Conservation (phyloP, 2,329 filamentous ascomycete species). For the Botrytis sinoallii region DNA sequence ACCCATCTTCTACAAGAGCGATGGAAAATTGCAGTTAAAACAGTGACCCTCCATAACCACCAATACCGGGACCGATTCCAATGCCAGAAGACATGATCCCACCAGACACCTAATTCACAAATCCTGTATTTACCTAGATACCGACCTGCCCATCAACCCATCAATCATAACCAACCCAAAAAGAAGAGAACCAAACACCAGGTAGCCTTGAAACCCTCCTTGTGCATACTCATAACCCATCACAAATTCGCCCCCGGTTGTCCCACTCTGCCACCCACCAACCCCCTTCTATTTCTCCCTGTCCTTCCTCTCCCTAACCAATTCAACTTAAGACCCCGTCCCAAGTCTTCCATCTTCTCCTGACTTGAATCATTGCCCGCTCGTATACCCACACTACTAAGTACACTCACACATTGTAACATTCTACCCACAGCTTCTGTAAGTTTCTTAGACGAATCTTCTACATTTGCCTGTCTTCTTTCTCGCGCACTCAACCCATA, state of each 20-base stretch:
- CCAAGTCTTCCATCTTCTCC: conserved; percentile 76
- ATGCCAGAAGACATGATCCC: conserved; percentile 13
- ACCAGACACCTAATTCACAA: conserved; percentile 5
- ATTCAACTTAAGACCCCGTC: conserved; percentile 88
- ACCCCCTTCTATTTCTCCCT: conserved; percentile 82
- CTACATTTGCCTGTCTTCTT: conserved; percentile 46
- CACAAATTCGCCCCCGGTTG: neutral
- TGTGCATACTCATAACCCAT: neutral
- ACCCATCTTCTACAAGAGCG: neutral
- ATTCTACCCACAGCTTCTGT: conserved; percentile 94
- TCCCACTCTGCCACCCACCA: conserved; percentile 53
- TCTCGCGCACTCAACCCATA: conserved; percentile 14
- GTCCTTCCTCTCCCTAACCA: conserved; percentile 91
- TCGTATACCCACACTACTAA: conserved; percentile 64
- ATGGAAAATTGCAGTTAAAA: neutral
- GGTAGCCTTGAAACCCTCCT: neutral
- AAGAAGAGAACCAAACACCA: neutral
- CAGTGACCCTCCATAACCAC: neutral
- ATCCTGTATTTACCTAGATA: neutral
- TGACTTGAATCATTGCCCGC: conserved; percentile 64
- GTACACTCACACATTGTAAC: conserved; percentile 91
- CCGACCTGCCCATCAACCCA: neutral
- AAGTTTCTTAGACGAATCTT: conserved; percentile 69
- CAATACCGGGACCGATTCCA: neutral
- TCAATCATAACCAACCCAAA: neutral